Conservation (phyloP, 192 early-diverging fungal genomes). For the Coemansia sp. region DNA sequence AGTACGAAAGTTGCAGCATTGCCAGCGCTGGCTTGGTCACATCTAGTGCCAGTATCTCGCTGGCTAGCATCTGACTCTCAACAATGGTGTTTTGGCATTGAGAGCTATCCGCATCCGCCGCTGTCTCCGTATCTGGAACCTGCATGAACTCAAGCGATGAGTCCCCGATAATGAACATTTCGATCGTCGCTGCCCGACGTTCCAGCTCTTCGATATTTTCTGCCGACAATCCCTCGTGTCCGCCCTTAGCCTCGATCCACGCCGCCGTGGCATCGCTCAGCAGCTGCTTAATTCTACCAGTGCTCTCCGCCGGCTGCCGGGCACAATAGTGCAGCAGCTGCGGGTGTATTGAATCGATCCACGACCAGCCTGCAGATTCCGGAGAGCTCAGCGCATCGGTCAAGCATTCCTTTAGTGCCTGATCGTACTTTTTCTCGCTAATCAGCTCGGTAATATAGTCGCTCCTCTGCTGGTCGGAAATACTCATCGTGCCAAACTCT, state of each 20-base stretch:
- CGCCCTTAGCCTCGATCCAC: conserved; percentile 7
- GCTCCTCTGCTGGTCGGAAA: no score
- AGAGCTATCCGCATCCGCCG: background rate
- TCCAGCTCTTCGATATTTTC: background rate
- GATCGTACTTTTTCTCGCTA: conserved; percentile 7
- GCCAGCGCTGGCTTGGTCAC: conserved; percentile 10
- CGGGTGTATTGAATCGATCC: conserved; percentile 20
- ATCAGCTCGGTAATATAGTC: background rate
- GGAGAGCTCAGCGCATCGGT: background rate
- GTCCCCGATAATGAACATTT: conserved; percentile 9
- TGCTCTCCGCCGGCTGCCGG: background rate
- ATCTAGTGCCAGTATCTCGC: conserved; percentile 4
- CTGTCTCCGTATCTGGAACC: background rate
- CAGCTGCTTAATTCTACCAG: background rate
- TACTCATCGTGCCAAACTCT: conserved; percentile 10
- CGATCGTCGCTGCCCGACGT: background rate
- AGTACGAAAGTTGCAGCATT: conserved; percentile 14
- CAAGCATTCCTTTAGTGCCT: conserved; percentile 11
- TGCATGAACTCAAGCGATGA: background rate
- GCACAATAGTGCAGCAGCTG: conserved; percentile 10
- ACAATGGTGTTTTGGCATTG: conserved; percentile 7
- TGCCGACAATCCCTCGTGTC: background rate
- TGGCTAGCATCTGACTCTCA: conserved; percentile 15
- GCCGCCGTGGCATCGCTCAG: background rate
- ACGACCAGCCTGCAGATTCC: background rate